Base-by-base conservation (phyloP, 495 filamentous ascomycete species). In the Podospora australis region DNA sequence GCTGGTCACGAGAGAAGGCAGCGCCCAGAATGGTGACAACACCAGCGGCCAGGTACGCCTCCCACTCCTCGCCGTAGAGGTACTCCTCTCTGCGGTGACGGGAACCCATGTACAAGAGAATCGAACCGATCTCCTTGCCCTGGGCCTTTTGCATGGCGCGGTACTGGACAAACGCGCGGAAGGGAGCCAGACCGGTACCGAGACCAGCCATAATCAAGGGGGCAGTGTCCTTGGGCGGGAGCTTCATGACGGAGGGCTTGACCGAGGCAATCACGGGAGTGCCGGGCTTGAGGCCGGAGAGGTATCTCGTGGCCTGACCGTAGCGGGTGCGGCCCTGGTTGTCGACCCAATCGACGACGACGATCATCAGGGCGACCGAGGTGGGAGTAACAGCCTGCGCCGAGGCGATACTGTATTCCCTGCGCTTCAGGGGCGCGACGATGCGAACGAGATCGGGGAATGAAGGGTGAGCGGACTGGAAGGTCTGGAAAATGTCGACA, bases 131-230 rank as follows among this genome's bases (percentile, higher is more conserved):
- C 48, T 92, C 83, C 70, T 90, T 88, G 64, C 92, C 92, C 70
- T 94, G 87, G 26, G 85, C 80, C 70, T 95, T 94, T 68, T 97
- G 91, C 79, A 90, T 90, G 14, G 92, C 92, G 34, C 92, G 91
- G 73, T 98, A 90, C 69, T 98, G 94, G 42, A 96, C 85, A 63
- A 98, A 98, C 41, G 92, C 92, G 52, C 92, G 86, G 86, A 97
- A 98, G 24, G 92, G 92, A 6, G 92, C 92, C 14, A 98, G 83
- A 60, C 92, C 92, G 3, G 92, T 98, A 53, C 92, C 92, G n/a
- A 98, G 86, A 69, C 92, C 92, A 24, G 92, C 92, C 92, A 98
- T 98, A 76, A 98, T 96, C 51, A 98, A 78, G 7, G 92, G 92
- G 46, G 88, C 83, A 35, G 86, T 90, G 51, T 86, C 87, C 56